Base-by-base conservation (phyloP, 2,329 filamentous ascomycete genomes). In the Beauveria rudraprayagi region DNA sequence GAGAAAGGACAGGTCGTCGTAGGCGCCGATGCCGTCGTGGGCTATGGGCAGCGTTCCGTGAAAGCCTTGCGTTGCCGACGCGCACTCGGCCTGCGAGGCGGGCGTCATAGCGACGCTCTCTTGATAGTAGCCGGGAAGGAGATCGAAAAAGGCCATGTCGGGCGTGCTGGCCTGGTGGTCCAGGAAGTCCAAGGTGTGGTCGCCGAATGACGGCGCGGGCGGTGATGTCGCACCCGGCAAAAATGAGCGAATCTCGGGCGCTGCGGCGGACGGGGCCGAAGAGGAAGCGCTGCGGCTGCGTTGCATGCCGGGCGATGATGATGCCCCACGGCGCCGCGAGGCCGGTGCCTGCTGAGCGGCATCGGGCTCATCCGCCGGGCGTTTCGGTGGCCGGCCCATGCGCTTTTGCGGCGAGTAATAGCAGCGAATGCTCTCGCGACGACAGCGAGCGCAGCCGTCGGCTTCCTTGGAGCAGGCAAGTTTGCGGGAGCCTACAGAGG, bases 321-420 rank as follows among this genome's bases (percentile, higher is more conserved):
- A 34, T 34, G 30, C 30, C 3, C 30, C 22, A n/a, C 56, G 46
- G 47, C 37, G 47, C 26, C 34, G 56, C 19, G 56, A 59, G 16
- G 55, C 28, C 17, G 55, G 44, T 11, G 58, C 9, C 5, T 48
- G 43, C 5, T 48, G 43, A 4, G 58, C 3, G 26, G 57, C 37
- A 17, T 14, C 17, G 16, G 58, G 11, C 8, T 59, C 58, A 11
- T 77, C 76, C 34, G 70, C 64, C 47, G 71, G 70, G 61, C 82
- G 76, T 72, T 88, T 88, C 60, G 84, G 76, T 24, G 85, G 85
- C 47, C 85, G 77, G 4, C 85, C 85, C 85, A 88, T 88, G 46
- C 76, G 83, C 71, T 88, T 88, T 69, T 87, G 85, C 14, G 78
- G 75, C 8, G 84, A 87, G 71, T 87, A 88, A 65, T 83, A 76